phyloP scores from a whole-genome alignment of 495 filamentous ascomycete genomes.

The Penicillium ucsense region DNA sequence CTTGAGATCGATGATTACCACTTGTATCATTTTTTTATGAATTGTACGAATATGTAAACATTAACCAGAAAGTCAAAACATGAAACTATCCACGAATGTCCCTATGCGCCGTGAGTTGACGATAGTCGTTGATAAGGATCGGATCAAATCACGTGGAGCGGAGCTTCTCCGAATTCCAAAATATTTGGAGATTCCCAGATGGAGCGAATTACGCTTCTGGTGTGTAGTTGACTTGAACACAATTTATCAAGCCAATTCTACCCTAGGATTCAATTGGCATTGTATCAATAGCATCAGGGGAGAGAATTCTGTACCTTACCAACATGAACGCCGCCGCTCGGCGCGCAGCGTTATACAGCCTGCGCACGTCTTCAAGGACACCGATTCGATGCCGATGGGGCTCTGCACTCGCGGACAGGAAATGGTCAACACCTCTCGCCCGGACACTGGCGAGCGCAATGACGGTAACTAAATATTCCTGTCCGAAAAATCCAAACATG shows the following conservation, averaged over 20 bases:
- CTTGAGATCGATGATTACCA: no score
- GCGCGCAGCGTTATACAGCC: slow-evolving; percentile 24
- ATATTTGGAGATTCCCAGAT: not conserved
- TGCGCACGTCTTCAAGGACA: slow-evolving; percentile 15
- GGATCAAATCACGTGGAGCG: slow-evolving; percentile 22
- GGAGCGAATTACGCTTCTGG: no score
- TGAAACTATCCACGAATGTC: not conserved
- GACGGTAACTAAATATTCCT: slow-evolving; percentile 37
- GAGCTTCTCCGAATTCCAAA: slow-evolving; percentile 21
- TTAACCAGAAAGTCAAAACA: not conserved
- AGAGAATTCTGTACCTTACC: not conserved
- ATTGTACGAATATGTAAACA: slow-evolving; percentile 15
- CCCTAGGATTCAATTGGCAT: no score
- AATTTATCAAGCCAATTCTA: no score
- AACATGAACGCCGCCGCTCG: slow-evolving; percentile 27
- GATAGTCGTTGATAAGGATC: slow-evolving; percentile 12
- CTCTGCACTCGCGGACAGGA: slow-evolving; percentile 28
- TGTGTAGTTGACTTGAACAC: no score
- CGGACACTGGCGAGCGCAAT: slow-evolving; percentile 77
- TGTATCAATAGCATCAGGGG: no score
- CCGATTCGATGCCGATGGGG: slow-evolving; percentile 20
- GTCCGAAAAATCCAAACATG: not conserved
- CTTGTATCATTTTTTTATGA: slow-evolving; percentile 9
- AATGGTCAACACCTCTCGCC: slow-evolving; percentile 88
- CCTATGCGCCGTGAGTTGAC: not conserved